A percentile compares a stretch with the other conserved stretches of the same genome.
Evolutionary conservation across 192 early-diverging fungal species (phyloP).

Genomic region (Coemansia sp.): DNA sequence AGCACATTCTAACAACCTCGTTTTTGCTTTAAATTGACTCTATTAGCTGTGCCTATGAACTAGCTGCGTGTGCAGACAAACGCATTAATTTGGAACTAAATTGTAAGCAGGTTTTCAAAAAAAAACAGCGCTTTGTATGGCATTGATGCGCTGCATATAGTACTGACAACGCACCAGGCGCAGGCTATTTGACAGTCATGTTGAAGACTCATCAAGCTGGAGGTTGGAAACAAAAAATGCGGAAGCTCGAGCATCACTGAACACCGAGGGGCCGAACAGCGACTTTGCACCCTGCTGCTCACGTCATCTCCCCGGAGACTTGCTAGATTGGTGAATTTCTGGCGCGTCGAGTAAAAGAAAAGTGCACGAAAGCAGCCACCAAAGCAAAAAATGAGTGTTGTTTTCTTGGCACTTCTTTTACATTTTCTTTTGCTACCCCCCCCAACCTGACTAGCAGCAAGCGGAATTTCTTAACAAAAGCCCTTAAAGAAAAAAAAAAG

Average conservation of each 20-base stretch:
- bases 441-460: too few species aligned
- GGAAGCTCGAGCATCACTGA: background rate
- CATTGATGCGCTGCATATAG: constrained; percentile 11
- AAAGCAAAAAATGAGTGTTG: too few species aligned
- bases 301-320: background rate
- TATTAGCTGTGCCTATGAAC: constrained; percentile 1
- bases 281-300: too few species aligned
- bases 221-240: background rate
- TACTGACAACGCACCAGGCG: constrained; percentile 10
- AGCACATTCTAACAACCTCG: constrained; percentile 19
- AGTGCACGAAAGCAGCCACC: too few species aligned
- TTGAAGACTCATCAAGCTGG: constrained; percentile 1
- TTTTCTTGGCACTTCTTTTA: too few species aligned
- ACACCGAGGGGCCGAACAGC: background rate
- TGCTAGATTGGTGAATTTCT: background rate
- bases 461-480: too few species aligned
- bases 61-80: background rate
- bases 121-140: constrained; percentile 14
- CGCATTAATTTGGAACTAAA: background rate
- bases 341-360: background rate
- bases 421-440: too few species aligned
- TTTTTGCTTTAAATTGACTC: constrained; percentile 1
- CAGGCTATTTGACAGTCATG: constrained; percentile 24
- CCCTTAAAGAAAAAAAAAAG: too few species aligned
- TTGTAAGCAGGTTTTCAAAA: constrained; percentile 7